Evolutionary conservation across 805 yeast species (phyloP).

Genomic region (Myxozyma geophila): DNA sequence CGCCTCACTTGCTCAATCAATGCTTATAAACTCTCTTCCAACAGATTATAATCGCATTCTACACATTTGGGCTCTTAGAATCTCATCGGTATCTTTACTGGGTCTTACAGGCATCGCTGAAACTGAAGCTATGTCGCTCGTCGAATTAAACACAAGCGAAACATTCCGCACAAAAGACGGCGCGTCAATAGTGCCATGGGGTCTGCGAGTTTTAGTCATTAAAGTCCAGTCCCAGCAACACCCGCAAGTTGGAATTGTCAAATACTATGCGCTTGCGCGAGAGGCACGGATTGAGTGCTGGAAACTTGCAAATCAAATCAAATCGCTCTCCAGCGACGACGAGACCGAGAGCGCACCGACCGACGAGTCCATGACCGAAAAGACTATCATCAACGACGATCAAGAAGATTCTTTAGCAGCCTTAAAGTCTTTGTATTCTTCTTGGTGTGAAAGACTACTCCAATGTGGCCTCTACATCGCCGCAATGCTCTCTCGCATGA

Average conservation of each 20-base stretch:
- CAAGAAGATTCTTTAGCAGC: not conserved
- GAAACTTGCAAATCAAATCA: constrained; percentile 10
- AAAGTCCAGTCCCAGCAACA: constrained; percentile 45
- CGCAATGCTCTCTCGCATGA: constrained; percentile 44
- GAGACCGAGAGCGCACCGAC: not conserved
- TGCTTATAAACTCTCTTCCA: constrained; percentile 17
- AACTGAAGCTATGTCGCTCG: constrained; percentile 42
- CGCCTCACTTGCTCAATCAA: constrained; percentile 18
- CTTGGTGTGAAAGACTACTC: constrained; percentile 12
- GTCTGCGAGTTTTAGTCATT: constrained; percentile 42
- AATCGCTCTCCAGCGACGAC: not conserved
- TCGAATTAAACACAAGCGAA: constrained; percentile 39
- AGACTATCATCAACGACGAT: not conserved
- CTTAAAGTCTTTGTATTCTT: not conserved
- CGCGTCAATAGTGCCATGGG: constrained; percentile 43
- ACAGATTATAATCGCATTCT: constrained; percentile 27
- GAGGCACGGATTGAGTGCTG: constrained; percentile 44
- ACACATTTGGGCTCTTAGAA: constrained; percentile 30
- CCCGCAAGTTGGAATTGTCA: constrained; percentile 43
- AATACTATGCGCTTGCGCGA: constrained; percentile 44
- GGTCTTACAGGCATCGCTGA: constrained; percentile 40
- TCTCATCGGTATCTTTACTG: constrained; percentile 22
- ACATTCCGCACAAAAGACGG: constrained; percentile 36
- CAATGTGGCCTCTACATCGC: constrained; percentile 43
- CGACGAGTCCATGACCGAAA: not conserved